A percentile compares a stretch with the other conserved stretches of the same genome.
Conservation (phyloP, 257 asterid species). For the Lycium barbarum region DNA sequence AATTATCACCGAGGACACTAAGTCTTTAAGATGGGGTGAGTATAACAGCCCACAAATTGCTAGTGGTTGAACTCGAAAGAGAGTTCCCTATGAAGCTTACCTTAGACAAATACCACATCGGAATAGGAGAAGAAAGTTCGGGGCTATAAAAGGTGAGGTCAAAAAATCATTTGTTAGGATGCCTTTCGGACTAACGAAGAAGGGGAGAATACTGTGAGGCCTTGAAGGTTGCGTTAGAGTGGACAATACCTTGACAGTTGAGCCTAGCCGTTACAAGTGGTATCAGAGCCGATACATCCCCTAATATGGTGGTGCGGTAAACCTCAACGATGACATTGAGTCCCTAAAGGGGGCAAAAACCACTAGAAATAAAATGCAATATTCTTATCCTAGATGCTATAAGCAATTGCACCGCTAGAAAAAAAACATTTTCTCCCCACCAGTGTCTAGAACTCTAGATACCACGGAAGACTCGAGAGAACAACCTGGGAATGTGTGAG, state of each 20-base stretch:
- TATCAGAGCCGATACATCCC: not conserved
- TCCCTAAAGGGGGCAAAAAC: not conserved
- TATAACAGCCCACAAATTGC: no score
- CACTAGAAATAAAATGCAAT: slow-evolving; percentile 1
- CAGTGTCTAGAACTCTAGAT: not conserved
- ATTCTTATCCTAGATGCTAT: not conserved
- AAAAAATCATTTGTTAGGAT: not conserved
- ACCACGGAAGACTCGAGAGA: slow-evolving; percentile 11
- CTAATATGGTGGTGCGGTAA: not conserved
- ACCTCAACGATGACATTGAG: not conserved
- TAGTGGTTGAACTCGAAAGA: not conserved
- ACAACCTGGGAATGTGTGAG: not conserved
- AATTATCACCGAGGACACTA: not conserved
- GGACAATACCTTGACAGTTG: not conserved
- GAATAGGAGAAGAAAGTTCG: not conserved
- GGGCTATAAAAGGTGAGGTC: not conserved
- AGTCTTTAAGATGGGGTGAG: not conserved
- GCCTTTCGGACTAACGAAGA: not conserved
- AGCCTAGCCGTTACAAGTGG: not conserved
- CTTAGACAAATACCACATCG: not conserved
- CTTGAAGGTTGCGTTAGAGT: not conserved
- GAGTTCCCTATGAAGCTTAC: not conserved
- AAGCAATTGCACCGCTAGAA: not conserved
- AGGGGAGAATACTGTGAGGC: not conserved
- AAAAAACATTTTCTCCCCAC: not conserved